Conservation (phyloP, 768 basidiomycete species). For the Hortiboletus flavorubellus region DNA sequence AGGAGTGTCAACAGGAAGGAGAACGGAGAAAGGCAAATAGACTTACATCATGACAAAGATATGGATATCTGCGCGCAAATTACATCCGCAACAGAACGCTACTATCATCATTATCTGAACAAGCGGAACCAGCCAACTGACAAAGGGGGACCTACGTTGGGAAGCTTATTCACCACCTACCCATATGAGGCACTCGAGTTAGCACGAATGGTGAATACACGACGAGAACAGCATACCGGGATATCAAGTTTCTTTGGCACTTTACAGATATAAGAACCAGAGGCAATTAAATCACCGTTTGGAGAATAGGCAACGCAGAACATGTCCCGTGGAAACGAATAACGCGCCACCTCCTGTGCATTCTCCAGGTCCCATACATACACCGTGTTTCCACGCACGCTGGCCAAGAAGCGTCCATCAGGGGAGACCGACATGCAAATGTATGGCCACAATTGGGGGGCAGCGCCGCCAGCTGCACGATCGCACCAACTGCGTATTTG, state of each 20-base stretch:
- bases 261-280: slow-evolving; percentile 16
- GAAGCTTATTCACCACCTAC: slow-evolving; percentile 4
- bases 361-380: slow-evolving; percentile 18
- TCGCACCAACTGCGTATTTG: slow-evolving; percentile 24
- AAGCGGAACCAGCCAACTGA: not conserved
- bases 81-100: not conserved
- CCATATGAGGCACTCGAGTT: not conserved
- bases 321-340: slow-evolving; percentile 23
- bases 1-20: not conserved
- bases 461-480: not conserved
- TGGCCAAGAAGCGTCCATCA: slow-evolving; percentile 14
- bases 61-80: not conserved
- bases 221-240: slow-evolving; percentile 4
- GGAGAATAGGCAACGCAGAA: slow-evolving; percentile 23
- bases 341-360: slow-evolving; percentile 15
- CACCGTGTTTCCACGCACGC: slow-evolving; percentile 19
- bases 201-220: not conserved
- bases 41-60: slow-evolving; percentile 4
- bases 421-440: slow-evolving; percentile 24
- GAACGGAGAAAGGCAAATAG: not conserved
- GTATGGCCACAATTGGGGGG: slow-evolving; percentile 21
- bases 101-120: not conserved
- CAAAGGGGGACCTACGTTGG: slow-evolving; percentile 5
- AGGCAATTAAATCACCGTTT: slow-evolving; percentile 17
- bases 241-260: slow-evolving; percentile 6